Percentiles rank a stretch among this genome's conserved stretches.
These are phyloP conservation scores for Hyphodiscus hymeniophilus DNA, from an alignment of 495 filamentous ascomycete species.

Conservation along the genomic window DNA sequence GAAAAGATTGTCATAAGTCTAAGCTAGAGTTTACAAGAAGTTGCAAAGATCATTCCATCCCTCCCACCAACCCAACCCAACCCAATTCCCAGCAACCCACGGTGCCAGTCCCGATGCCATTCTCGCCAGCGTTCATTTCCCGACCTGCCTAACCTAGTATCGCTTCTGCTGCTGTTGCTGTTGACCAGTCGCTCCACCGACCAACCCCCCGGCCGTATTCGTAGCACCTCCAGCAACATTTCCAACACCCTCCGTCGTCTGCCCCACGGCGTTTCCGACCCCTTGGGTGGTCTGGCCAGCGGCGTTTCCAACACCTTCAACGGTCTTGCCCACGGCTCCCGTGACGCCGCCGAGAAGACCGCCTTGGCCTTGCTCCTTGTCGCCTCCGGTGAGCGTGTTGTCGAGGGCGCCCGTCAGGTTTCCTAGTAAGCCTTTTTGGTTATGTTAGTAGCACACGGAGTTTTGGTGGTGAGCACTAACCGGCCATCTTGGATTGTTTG, in stretches of 20 bases:
- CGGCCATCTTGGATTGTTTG: constrained; percentile 10
- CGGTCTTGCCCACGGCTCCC: constrained; percentile 21
- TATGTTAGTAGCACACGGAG: not conserved
- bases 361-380: constrained; percentile 32
- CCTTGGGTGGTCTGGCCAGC: constrained; percentile 31
- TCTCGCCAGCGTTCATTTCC: too few relatives aligned
- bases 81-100: too few relatives aligned
- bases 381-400: constrained; percentile 32
- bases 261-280: constrained; percentile 23
- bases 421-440: constrained; percentile 26
- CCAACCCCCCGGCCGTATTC: constrained; percentile 10
- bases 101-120: too few relatives aligned
- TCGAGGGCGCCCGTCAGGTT: constrained; percentile 28
- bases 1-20: too few relatives aligned
- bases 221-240: constrained; percentile 25
- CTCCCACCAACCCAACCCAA: too few relatives aligned
- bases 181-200: constrained; percentile 7
- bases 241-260: constrained; percentile 27
- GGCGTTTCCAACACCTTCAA: constrained; percentile 26
- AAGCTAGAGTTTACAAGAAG: too few relatives aligned
- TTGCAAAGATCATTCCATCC: too few relatives aligned
- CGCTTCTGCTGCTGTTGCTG: too few relatives aligned
- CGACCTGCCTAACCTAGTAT: too few relatives aligned
- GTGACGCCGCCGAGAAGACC: constrained; percentile 29
- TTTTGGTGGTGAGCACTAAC: not conserved